Conservation (phyloP, 2,329 filamentous ascomycete species). For the Aspergillus sp. region DNA sequence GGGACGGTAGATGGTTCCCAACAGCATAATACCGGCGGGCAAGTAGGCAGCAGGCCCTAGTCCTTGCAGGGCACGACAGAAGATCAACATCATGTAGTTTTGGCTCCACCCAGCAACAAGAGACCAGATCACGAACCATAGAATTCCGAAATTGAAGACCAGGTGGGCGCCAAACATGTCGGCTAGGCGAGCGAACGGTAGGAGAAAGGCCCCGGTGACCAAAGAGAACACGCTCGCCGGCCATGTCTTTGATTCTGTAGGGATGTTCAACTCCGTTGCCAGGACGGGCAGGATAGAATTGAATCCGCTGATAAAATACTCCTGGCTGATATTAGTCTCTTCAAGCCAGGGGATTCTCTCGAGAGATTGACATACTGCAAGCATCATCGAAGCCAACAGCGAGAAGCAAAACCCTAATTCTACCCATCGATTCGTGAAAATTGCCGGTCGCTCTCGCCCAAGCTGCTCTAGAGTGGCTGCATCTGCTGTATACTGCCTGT, state of each 20-base stretch:
- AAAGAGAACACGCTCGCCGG: conserved; percentile 12
- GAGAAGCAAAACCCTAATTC: background rate
- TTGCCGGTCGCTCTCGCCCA: background rate
- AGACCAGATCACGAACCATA: conserved; percentile 8
- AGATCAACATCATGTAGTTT: conserved; percentile 11
- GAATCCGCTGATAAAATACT: background rate
- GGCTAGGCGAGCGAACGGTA: conserved; percentile 6
- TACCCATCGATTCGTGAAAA: background rate
- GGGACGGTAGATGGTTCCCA: conserved; percentile 8
- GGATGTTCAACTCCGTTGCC: conserved; percentile 4
- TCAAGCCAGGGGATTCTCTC: no score
- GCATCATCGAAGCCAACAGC: background rate
- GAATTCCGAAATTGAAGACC: conserved; percentile 1
- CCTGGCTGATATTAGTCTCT: background rate
- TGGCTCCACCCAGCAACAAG: conserved; percentile 3
- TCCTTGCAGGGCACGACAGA: conserved; percentile 11
- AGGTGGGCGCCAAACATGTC: conserved; percentile 10
- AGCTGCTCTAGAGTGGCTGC: background rate
- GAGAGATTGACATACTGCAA: background rate
- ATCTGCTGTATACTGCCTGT: background rate
- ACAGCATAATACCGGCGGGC: conserved; percentile 4
- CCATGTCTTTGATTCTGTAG: conserved; percentile 7
- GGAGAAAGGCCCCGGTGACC: conserved; percentile 7
- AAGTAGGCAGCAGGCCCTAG: conserved; percentile 6
- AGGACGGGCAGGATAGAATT: conserved; percentile 9